Conservation (phyloP, 345 rosid genomes). For the Jatropha curcas region DNA sequence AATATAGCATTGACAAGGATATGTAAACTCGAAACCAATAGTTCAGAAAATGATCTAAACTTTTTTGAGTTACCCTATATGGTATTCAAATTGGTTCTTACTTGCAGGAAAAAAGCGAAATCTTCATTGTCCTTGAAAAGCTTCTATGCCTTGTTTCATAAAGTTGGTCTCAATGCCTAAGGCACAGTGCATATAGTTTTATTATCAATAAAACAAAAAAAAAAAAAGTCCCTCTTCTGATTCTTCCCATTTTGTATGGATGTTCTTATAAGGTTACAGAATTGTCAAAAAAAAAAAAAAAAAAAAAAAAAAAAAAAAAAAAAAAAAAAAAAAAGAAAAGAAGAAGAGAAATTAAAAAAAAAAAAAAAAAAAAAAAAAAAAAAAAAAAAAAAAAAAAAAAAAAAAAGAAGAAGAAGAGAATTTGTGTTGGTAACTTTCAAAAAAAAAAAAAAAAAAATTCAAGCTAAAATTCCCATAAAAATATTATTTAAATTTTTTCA, state of each 20-base stretch:
- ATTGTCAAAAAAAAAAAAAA: not conserved
- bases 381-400: too few species aligned
- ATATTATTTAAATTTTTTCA: too few species aligned
- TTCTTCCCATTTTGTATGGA: not conserved
- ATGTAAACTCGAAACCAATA: slow-evolving; percentile 29
- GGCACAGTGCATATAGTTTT: not conserved
- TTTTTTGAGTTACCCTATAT: too few species aligned
- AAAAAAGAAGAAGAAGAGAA: too few species aligned
- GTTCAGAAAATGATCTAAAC: slow-evolving; percentile 11
- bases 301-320: too few species aligned
- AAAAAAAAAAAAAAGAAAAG: too few species aligned
- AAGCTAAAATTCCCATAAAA: too few species aligned
- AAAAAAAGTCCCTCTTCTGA: not conserved
- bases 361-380: too few species aligned
- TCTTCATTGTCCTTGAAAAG: not conserved
- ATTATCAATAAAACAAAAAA: not conserved
- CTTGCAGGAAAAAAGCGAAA: not conserved
- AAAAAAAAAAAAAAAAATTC: too few species aligned
- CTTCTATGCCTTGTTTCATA: slow-evolving; percentile 4
- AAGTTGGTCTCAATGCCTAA: not conserved
- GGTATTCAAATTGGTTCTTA: not conserved
- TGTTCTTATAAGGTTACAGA: not conserved
- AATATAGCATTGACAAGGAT: slow-evolving; percentile 57
- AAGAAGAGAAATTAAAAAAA: too few species aligned
- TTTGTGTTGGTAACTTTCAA: too few species aligned